phyloP scores from a whole-genome alignment of 192 early-diverging fungal genomes.

The Podila epicladia region DNA sequence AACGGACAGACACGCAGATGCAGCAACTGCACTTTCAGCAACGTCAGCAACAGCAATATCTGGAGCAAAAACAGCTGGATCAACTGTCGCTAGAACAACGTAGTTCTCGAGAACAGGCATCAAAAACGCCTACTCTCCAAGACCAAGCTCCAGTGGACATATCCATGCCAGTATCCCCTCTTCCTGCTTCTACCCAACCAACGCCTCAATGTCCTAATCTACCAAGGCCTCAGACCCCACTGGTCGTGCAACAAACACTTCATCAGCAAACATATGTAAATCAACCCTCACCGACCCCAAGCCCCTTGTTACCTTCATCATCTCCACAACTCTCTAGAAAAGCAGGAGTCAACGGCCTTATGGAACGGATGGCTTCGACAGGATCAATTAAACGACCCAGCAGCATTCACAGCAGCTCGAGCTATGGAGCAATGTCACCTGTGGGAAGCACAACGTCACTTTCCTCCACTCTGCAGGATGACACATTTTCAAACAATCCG shows the following conservation, averaged over 20 bases:
- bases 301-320: neutral
- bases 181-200: too few relatives aligned
- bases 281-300: neutral
- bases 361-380: conserved; percentile 40
- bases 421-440: conserved; percentile 16
- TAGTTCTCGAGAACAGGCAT: neutral
- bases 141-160: too few relatives aligned
- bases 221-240: too few relatives aligned
- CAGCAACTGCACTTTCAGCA: neutral
- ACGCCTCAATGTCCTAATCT: too few relatives aligned
- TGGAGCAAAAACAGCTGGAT: neutral
- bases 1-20: neutral
- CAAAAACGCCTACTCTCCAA: neutral
- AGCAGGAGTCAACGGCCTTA: conserved; percentile 19
- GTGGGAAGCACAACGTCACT: conserved; percentile 20
- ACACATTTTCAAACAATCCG: conserved; percentile 47
- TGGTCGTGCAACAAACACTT: too few relatives aligned
- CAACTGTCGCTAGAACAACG: neutral
- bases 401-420: conserved; percentile 31
- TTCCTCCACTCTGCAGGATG: conserved; percentile 16
- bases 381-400: conserved; percentile 37
- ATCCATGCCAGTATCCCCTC: too few relatives aligned
- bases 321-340: conserved; percentile 2
- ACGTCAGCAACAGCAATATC: neutral
- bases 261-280: neutral